phyloP scores from a whole-genome alignment of 495 filamentous ascomycete genomes.

The Aspergillus taichungensis region DNA sequence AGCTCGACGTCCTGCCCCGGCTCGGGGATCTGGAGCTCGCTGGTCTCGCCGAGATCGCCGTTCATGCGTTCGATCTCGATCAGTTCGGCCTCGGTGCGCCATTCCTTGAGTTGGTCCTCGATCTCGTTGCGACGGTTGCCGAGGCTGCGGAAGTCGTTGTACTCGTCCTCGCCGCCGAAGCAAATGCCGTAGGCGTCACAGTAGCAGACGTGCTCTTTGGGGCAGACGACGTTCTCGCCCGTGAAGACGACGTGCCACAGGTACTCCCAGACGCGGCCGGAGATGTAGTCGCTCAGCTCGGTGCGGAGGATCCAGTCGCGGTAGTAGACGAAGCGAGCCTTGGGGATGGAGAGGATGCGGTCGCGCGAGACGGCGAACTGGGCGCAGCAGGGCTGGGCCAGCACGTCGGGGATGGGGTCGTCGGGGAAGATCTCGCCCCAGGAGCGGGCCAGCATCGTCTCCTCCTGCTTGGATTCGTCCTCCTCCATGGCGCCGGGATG shows the following conservation, averaged over 20 bases:
- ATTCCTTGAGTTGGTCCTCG: slow-evolving; percentile 41
- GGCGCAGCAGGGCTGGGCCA: slow-evolving; percentile 54
- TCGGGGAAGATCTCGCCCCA: slow-evolving; percentile 52
- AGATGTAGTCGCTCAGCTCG: slow-evolving; percentile 53
- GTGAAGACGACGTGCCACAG: slow-evolving; percentile 67
- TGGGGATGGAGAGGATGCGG: slow-evolving; percentile 47
- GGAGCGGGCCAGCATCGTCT: slow-evolving; percentile 44
- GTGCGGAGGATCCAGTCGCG: slow-evolving; percentile 63
- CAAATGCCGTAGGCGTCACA: slow-evolving; percentile 75
- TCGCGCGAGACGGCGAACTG: slow-evolving; percentile 57
- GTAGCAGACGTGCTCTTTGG: slow-evolving; percentile 59
- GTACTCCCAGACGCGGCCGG: slow-evolving; percentile 69
- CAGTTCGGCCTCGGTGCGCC: slow-evolving; percentile 29
- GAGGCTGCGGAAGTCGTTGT: slow-evolving; percentile 36
- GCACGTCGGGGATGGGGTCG: slow-evolving; percentile 42
- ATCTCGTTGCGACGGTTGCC: slow-evolving; percentile 30
- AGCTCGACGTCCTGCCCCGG: slow-evolving; percentile 24
- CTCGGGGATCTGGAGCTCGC: slow-evolving; percentile 28
- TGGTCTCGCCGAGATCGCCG: slow-evolving; percentile 20
- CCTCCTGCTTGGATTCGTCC: slow-evolving; percentile 49
- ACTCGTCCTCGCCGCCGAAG: slow-evolving; percentile 54
- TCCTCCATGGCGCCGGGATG: slow-evolving; percentile 47
- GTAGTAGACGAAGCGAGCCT: slow-evolving; percentile 50
- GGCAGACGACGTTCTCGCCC: slow-evolving; percentile 48
- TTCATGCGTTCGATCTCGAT: slow-evolving; percentile 26